A percentile compares a stretch with the other conserved stretches of the same genome.
These are phyloP conservation scores for Phytopythium helicoides DNA, from an alignment of 352 stramenopile species.

Conservation along the genomic window DNA sequence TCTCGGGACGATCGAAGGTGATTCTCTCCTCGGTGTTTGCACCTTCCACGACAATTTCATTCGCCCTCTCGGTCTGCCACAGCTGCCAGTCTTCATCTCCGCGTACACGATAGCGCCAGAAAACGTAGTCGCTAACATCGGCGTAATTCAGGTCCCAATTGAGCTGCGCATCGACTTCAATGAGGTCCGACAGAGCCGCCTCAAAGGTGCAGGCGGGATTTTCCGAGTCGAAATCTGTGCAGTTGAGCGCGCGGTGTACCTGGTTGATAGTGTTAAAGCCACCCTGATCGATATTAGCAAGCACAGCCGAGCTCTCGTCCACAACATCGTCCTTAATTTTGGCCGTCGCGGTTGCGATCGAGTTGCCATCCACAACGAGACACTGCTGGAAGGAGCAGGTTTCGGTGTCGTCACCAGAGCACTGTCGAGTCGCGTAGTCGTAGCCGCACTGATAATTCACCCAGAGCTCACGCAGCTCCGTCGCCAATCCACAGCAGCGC, in stretches of 20 bases:
- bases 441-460: constrained; percentile 56
- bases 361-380: constrained; percentile 50
- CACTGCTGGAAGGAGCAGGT: constrained; percentile 55
- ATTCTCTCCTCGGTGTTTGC: constrained; percentile 13
- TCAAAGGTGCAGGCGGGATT: constrained; percentile 29
- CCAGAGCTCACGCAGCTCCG: constrained; percentile 53
- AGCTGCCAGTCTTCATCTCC: constrained; percentile 35
- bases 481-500: constrained; percentile 45
- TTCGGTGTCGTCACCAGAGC: constrained; percentile 23
- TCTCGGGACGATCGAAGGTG: constrained; percentile 38
- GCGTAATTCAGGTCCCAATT: constrained; percentile 10
- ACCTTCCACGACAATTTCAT: constrained; percentile 1
- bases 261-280: constrained; percentile 53
- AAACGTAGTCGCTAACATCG: constrained; percentile 40
- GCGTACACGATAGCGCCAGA: constrained; percentile 60
- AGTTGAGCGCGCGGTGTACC: constrained; percentile 59
- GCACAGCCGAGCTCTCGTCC: constrained; percentile 27
- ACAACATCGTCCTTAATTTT: constrained; percentile 27
- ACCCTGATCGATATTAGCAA: constrained; percentile 31
- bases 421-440: constrained; percentile 38
- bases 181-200: constrained; percentile 30
- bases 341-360: constrained; percentile 36
- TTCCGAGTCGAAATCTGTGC: constrained; percentile 27
- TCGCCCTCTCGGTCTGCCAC: constrained; percentile 23
- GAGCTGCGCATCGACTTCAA: constrained; percentile 27